Evolutionary conservation across 805 yeast species (phyloP), one percentile per base, ranked within the genome.

Genomic region (Saccharomycopsis fibuligera): DNA sequence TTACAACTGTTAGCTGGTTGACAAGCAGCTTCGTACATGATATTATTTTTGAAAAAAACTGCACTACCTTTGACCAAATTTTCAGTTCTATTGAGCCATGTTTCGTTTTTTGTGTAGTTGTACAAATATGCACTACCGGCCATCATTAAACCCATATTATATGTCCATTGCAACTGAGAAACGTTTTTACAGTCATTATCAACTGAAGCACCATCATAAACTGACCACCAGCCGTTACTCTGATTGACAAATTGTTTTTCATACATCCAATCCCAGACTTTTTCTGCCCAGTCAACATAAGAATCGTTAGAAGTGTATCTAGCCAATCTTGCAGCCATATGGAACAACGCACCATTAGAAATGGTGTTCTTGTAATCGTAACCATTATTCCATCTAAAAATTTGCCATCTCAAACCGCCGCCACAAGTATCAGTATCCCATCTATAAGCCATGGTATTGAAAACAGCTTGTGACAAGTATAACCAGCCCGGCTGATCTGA

Each of bases 361-460:
- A 90, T 87, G 33, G 96, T 70, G 64, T 91, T 91, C 65, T 91
- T 91, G 67, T 91, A 91, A 64, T 86, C 85, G 63, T 89, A 91
- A 54, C 98, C 99, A 5, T 87, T 74, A 63, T 91, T 91, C 96
- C 96, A 90, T 49, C 82, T 74, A 69, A 83, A 91, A 60, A 91
- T 91, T 70, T 91, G 98, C 98, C 98, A 91, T 66, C 97, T 74
- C 53, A 91, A 68, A 1, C 99, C 98, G 51, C 99, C 98, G 39
- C 73, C 76, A 68, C 99, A 91, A 4, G 62, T 43, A 48, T 70
- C 60, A 2, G 58, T 62, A 64, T 90, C 96, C 99, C 98, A 91
- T 64, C 97, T 77, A 27, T 72, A 67, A 35, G 86, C 81, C 96
- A 91, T 90, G 31, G 95, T 83, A 63, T 90, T 87, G 69, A 83